Evolutionary conservation across 148 eudicot genomes (phyloP), one percentile per base, ranked within the genome.

Genomic region (Rhododendron mucronatum): DNA sequence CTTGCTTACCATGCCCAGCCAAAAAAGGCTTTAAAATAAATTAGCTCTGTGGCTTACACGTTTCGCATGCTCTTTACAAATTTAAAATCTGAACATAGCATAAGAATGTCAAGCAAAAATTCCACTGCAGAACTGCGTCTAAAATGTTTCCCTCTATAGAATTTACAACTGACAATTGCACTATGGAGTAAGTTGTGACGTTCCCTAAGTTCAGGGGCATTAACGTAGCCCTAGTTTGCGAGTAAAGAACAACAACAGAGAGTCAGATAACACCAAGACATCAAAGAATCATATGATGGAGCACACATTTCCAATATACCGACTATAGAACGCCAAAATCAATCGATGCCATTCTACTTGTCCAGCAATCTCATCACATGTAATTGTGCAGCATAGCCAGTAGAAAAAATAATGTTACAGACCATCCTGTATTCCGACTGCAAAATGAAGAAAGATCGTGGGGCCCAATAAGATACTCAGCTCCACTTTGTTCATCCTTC

Each of bases 401-500:
- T 83, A 93, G 89, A 90, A 89, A 85, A 86, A 91, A 83, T 85
- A 87, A 69, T 63, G 89, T 84, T 71, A 89, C 77, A 85, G 88
- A 86, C 83, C 86, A 89, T 76, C 84, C 80, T 26, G 89, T 82
- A 67, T 41, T 57, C 81, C 83, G 87, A 83, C 83, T 80, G 83
- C 61, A 55, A 83, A 93, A 91, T 55, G 95, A 79, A n/a, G 93
- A 89, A 11, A 96, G 65, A 76, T 91, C 82, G 37, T 96, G 95
- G 45, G 93, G 85, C 45, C 89, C 91, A 82, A 94, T 90, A 33
- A 90, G 47, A 86, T 86, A 92, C 86, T 87, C 91, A 12, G 85
- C 75, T 81, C 92, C 92, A 30, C 93, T 71, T n/a, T 86, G 87
- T 35, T 69, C 90, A 59, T 93, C 97, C 89, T 90, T 96, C 88